Evolutionary conservation across 2,329 filamentous ascomycete genomes (phyloP).

Genomic region (Hymenoscyphus scutula): DNA sequence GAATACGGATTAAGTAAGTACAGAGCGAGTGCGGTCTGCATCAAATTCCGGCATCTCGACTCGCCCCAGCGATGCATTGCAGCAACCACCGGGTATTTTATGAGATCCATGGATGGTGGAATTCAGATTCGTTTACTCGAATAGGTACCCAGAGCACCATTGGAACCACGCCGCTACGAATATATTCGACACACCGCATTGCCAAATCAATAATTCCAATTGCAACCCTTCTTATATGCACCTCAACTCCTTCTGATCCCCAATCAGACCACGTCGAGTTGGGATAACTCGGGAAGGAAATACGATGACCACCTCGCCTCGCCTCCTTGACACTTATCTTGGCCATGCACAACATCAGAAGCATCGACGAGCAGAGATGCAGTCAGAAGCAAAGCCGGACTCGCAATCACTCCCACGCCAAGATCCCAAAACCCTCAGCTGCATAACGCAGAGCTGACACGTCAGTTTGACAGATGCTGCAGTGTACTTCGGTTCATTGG

Average conservation of each 20-base stretch:
- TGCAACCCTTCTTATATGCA: background rate
- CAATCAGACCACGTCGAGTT: background rate
- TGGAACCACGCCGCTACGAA: background rate
- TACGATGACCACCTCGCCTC: background rate
- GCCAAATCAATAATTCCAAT: background rate
- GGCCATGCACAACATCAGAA: background rate
- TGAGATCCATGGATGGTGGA: background rate
- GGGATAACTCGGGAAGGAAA: background rate
- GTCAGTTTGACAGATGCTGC: background rate
- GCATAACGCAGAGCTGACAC: background rate
- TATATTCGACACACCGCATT: background rate
- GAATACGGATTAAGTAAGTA: background rate
- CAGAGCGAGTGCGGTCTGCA: background rate
- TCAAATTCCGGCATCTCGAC: background rate
- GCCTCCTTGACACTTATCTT: background rate
- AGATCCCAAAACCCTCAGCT: background rate
- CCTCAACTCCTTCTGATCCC: background rate
- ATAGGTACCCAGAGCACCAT: background rate
- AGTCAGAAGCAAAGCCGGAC: too few species aligned
- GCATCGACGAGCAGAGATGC: background rate
- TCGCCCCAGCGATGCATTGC: conserved; percentile 3
- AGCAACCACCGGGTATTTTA: background rate
- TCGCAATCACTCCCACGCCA: background rate
- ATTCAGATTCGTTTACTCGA: background rate
- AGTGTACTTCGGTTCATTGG: background rate